Evolutionary conservation across 2,329 filamentous ascomycete genomes (phyloP).

Genomic region (Cercospora sojina): DNA sequence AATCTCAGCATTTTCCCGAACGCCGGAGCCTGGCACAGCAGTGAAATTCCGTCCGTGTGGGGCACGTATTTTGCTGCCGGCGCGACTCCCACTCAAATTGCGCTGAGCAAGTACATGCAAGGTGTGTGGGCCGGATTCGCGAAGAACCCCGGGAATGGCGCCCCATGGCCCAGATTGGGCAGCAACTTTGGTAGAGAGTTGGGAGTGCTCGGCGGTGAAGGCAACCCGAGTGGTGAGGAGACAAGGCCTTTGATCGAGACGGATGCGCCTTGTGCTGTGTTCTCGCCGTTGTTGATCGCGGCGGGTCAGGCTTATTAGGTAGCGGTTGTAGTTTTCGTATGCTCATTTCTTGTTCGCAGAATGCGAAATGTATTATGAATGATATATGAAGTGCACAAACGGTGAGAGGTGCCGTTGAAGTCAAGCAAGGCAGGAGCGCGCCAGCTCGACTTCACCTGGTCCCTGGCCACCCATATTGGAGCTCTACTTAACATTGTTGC

Average conservation of each 20-base stretch:
- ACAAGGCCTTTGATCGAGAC: conserved; percentile 9
- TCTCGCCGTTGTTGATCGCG: conserved; percentile 15
- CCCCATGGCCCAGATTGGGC: conserved; percentile 30
- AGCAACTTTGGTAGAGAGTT: conserved; percentile 17
- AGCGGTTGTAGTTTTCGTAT: not conserved
- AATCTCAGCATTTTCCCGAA: conserved; percentile 28
- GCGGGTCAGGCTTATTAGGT: conserved; percentile 9
- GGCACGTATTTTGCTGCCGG: conserved; percentile 27
- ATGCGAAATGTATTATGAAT: not conserved
- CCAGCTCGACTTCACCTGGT: not conserved
- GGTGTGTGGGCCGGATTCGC: conserved; percentile 26
- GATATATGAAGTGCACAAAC: not conserved
- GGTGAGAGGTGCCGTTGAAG: not conserved
- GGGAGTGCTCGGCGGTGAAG: conserved; percentile 18
- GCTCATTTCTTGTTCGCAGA: not conserved
- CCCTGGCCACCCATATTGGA: not conserved
- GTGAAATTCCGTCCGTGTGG: conserved; percentile 35
- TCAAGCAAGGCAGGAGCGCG: not conserved
- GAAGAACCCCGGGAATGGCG: conserved; percentile 26
- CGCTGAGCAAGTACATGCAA: conserved; percentile 26
- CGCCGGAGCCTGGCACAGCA: conserved; percentile 38
- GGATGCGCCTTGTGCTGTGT: conserved; percentile 20
- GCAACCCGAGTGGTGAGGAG: conserved; percentile 12
- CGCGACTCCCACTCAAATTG: conserved; percentile 23
- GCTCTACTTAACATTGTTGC: not conserved